Conservation (phyloP, 2,329 filamentous ascomycete genomes). For the Bertia moriformis region DNA sequence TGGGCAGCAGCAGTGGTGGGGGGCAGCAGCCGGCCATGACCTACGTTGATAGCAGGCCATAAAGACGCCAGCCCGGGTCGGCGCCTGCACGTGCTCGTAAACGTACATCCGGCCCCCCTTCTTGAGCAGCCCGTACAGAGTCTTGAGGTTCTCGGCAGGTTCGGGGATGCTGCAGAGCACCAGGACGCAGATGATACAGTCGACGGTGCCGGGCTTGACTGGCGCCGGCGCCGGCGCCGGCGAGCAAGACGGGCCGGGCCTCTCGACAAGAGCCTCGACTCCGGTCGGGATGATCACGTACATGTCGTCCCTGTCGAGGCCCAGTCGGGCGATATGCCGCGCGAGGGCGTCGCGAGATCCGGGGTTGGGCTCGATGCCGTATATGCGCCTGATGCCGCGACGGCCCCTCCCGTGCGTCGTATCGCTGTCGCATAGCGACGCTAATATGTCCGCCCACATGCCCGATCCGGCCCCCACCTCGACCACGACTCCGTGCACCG, state of each 20-base stretch:
- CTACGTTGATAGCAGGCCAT: too few species aligned
- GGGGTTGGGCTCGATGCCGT: too few species aligned
- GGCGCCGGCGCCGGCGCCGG: slow-evolving; percentile 24
- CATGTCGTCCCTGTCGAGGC: slow-evolving; percentile 27
- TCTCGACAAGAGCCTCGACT: slow-evolving; percentile 39
- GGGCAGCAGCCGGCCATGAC: too few species aligned
- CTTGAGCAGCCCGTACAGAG: slow-evolving; percentile 42
- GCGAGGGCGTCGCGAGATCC: too few species aligned
- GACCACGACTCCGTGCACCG: slow-evolving; percentile 31
- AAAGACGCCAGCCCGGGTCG: too few species aligned
- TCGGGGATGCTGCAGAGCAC: slow-evolving; percentile 52
- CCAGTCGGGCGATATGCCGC: too few species aligned
- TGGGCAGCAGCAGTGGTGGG: too few species aligned
- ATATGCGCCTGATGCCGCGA: too few species aligned
- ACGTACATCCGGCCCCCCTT: slow-evolving; percentile 48
- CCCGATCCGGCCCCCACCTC: slow-evolving; percentile 50
- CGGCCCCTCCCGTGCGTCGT: too few species aligned
- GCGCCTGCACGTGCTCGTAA: slow-evolving; percentile 41
- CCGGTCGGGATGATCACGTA: slow-evolving; percentile 51
- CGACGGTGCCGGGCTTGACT: slow-evolving; percentile 34
- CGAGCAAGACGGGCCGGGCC: too few species aligned
- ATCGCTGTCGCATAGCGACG: too few species aligned
- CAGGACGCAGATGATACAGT: slow-evolving; percentile 44
- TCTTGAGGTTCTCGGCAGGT: slow-evolving; percentile 35
- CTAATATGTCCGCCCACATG: slow-evolving; percentile 42